Evolutionary conservation across 345 rosid species (phyloP), one percentile per base, ranked within the genome.

Genomic region (Cardamine resedifolia): DNA sequence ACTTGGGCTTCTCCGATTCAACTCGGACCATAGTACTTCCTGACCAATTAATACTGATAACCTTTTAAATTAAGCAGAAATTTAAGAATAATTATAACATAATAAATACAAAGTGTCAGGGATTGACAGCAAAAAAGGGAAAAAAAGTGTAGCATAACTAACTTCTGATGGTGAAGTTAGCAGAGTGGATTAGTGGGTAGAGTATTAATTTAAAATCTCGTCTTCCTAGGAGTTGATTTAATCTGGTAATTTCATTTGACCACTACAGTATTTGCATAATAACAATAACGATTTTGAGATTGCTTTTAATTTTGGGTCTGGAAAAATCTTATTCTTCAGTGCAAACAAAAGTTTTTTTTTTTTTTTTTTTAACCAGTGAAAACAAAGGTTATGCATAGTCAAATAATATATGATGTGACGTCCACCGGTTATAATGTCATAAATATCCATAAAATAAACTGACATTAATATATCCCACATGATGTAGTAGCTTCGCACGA

Each of bases 401-500:
- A 11, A 20, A 15, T 21, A 47, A 33, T 36, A 27, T 38, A 18
- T 39, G 45, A 39, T 14, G 7, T 14, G 44, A 44, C 23, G 11
- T 52, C 63, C 70, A 61, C 24, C 26, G 19, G 34, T 33, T 11
- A n/a, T n/a, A 48, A 53, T 52, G 11, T 10, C 69, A 71, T 39
- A 16, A 24, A 3, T 18, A 10, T 3, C 31, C 56, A 50, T 18
- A 60, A 19, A 49, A 47, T 49, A 51, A 31, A 53, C n/a, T 41
- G 38, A 72, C 70, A 28, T 72, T 6, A 72, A 20, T 57, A 33
- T 41, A 69, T 44, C 30, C 34, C 26, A 58, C 65, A 33, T 70
- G 58, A 64, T 73, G 47, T 52, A 63, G 36, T 60, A 28, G 63
- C 12, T n/a, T n/a, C n/a, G n/a, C n/a, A n/a, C n/a, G n/a, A n/a